phyloP scores from a whole-genome alignment of 2,329 filamentous ascomycete species.

The Pseudogymnoascus sp. region DNA sequence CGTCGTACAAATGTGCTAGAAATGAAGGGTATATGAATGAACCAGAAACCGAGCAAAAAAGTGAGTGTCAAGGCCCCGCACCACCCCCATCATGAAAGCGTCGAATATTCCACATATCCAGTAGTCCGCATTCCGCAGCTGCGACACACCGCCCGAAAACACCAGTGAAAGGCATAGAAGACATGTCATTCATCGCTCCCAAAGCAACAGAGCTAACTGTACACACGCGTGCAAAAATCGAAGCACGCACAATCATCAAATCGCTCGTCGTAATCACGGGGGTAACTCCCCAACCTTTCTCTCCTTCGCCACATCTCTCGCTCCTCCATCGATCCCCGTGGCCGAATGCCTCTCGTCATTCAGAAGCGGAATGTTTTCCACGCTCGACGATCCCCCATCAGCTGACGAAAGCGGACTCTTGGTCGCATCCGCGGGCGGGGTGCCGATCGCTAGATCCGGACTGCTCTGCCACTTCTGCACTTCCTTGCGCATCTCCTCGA shows the following conservation, averaged over 20 bases:
- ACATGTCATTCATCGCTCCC: neutral
- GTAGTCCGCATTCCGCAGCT: neutral
- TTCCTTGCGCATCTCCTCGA: conserved; percentile 81
- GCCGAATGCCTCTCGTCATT: conserved; percentile 34
- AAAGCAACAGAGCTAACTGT: conserved; percentile 1
- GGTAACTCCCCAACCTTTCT: conserved; percentile 30
- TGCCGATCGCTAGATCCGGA: conserved; percentile 36
- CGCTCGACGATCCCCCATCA: neutral
- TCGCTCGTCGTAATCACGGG: neutral
- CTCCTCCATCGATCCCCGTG: conserved; percentile 38
- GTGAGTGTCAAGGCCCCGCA: neutral
- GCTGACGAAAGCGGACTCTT: conserved; percentile 13
- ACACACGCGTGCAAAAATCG: neutral
- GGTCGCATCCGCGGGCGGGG: conserved; percentile 34
- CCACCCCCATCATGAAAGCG: neutral
- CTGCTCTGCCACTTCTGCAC: conserved; percentile 78
- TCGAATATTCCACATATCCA: neutral
- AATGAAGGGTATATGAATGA: conserved; percentile 5
- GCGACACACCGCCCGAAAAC: neutral
- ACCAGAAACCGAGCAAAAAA: neutral
- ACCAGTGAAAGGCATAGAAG: neutral
- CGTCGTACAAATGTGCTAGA: neutral
- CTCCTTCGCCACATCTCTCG: conserved; percentile 40
- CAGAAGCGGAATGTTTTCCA: conserved; percentile 52
- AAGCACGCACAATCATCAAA: neutral